Evolutionary conservation across 2,329 filamentous ascomycete species (phyloP).

Genomic region (Aspergillus melleus): DNA sequence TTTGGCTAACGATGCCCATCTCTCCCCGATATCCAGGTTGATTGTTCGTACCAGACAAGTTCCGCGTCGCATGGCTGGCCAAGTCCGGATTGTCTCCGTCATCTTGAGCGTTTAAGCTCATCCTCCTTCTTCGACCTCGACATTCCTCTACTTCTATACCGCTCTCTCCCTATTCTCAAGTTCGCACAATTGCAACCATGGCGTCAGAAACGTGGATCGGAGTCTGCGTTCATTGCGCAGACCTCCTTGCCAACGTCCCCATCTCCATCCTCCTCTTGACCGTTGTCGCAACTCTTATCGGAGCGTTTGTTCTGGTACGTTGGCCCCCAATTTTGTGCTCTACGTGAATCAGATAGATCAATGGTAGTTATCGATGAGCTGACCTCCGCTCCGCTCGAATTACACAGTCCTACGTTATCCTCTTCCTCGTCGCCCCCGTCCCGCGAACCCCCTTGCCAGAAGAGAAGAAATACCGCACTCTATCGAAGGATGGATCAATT

Average conservation of each 20-base stretch:
- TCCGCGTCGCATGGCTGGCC: slow-evolving; percentile 27
- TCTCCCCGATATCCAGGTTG: slow-evolving; percentile 10
- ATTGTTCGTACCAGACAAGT: slow-evolving; percentile 7
- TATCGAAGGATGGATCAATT: slow-evolving; percentile 62
- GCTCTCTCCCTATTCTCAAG: slow-evolving; percentile 2
- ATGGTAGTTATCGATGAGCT: background rate
- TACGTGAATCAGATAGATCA: background rate
- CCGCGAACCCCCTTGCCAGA: slow-evolving; percentile 72
- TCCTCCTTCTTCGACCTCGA: slow-evolving; percentile 10
- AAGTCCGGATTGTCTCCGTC: slow-evolving; percentile 20
- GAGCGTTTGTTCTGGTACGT: slow-evolving; percentile 38
- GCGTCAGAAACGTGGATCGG: slow-evolving; percentile 26
- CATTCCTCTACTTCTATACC: slow-evolving; percentile 4
- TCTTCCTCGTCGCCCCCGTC: slow-evolving; percentile 75
- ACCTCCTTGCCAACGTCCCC: slow-evolving; percentile 30
- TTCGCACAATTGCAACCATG: slow-evolving; percentile 24
- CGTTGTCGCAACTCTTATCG: slow-evolving; percentile 29
- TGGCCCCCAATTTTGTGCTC: background rate
- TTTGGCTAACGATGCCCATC: slow-evolving; percentile 11
- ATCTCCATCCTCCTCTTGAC: slow-evolving; percentile 29
- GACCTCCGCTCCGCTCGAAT: background rate
- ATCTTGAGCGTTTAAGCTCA: slow-evolving; percentile 21
- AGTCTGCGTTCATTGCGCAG: slow-evolving; percentile 35
- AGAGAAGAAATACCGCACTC: slow-evolving; percentile 83
- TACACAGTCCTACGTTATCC: slow-evolving; percentile 64